Evolutionary conservation across 2,329 filamentous ascomycete species (phyloP).

Genomic region (Colletotrichum camelliae): DNA sequence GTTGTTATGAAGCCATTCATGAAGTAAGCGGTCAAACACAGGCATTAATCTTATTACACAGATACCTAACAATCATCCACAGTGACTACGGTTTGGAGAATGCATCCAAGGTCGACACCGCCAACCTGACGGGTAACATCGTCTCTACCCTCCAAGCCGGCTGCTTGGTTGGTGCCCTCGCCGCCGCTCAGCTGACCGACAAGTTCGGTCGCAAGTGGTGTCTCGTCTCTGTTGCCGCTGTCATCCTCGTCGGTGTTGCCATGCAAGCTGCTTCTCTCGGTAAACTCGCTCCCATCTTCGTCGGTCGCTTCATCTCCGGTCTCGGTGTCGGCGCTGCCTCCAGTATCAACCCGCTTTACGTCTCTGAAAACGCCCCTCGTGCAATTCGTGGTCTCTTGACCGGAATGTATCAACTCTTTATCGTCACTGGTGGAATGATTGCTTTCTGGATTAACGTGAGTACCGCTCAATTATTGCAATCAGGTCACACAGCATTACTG

Average conservation of each 20-base stretch:
- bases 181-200: conserved; percentile 43
- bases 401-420: conserved; percentile 52
- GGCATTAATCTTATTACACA: background rate
- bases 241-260: conserved; percentile 64
- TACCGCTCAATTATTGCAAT: background rate
- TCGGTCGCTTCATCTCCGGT: conserved; percentile 61
- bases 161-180: conserved; percentile 32
- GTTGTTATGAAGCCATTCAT: conserved; percentile 64
- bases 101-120: conserved; percentile 17
- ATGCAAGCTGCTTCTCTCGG: conserved; percentile 65
- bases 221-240: conserved; percentile 57
- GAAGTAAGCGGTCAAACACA: conserved; percentile 36
- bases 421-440: conserved; percentile 47
- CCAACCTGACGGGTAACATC: conserved; percentile 28
- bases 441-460: conserved; percentile 52
- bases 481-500: background rate
- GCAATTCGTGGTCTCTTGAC: conserved; percentile 49
- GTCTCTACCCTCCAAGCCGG: conserved; percentile 32
- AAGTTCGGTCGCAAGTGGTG: conserved; percentile 46
- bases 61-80: conserved; percentile 54
- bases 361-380: conserved; percentile 49
- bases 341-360: conserved; percentile 48
- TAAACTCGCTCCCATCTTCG: conserved; percentile 64
- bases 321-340: conserved; percentile 49
- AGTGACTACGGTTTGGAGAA: conserved; percentile 26